Evolutionary conservation across 495 filamentous ascomycete genomes (phyloP), one percentile per base, ranked within the genome.

Genomic region (Talaromyces proteolyticus): DNA sequence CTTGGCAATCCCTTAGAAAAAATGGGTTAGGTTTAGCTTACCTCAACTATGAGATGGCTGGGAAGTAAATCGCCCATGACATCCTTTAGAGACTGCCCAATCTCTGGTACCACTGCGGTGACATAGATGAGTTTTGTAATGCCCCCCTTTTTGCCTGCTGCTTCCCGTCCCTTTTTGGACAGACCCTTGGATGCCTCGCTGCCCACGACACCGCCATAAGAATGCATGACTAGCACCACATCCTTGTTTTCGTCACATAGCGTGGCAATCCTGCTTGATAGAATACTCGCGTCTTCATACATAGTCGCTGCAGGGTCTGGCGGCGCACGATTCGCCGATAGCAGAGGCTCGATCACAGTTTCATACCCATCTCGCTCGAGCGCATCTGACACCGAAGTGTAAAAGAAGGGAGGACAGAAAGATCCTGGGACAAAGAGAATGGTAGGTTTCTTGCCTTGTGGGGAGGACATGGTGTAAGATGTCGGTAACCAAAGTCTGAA

Each of bases 371-470:
- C 68, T 36, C 47, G 49, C 7, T 53, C 53, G 21, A 75, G 56
- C 11, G 44, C 38, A 44, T 65, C 48, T 47, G 64, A 78, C 56
- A 58, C 52, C 11, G 21, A 21, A 40, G 38, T 40, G n/a, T 40
- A 40, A 40, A 40, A 40, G 11, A 29, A 40, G 4, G 72, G 69
- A 4, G 50, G 62, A 42, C 68, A 50, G 67, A 71, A 78, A 16
- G 74, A 73, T 14, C 72, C 77, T 0, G 68, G 69, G 16, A 72
- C 58, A 50, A 79, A 60, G 43, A 78, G 56, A 47, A 78, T 61
- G 1, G 67, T 68, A 36, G 69, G 69, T 44, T 69, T 68, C 38
- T 40, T 40, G 38, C 38, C 17, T 29, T 29, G 26, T 29, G 26
- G 26, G 12, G 61, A 16, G 12, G 52, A 24, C 55, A 57, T 57